These are phyloP conservation scores for Cucurbitaria berberidis DNA, from an alignment of 2,329 filamentous ascomycete genomes.

Conservation along the genomic window DNA sequence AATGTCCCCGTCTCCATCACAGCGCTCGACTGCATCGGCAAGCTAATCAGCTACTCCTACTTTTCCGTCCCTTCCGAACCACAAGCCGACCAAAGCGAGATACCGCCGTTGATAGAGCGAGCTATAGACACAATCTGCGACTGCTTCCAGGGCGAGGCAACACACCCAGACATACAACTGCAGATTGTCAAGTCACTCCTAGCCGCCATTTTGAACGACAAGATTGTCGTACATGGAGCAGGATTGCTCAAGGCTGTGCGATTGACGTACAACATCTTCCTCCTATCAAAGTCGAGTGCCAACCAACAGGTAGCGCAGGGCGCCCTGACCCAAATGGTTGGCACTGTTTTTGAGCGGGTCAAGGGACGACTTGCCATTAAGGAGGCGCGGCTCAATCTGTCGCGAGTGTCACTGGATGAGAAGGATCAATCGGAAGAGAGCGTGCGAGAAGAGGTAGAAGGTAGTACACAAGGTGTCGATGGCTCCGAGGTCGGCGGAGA, in stretches of 20 bases:
- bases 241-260: conserved; percentile 95
- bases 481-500: conserved; percentile 44
- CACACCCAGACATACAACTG: conserved; percentile 87
- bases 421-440: conserved; percentile 43
- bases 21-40: conserved; percentile 96
- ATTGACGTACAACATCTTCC: conserved; percentile 98
- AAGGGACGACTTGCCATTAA: conserved; percentile 86
- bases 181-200: conserved; percentile 98
- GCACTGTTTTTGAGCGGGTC: conserved; percentile 95
- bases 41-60: conserved; percentile 98
- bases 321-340: conserved; percentile 97
- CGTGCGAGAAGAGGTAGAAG: conserved; percentile 31
- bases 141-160: conserved; percentile 97
- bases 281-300: conserved; percentile 88
- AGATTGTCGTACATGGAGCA: conserved; percentile 96
- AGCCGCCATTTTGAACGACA: conserved; percentile 95
- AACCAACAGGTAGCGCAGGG: conserved; percentile 98
- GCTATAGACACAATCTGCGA: conserved; percentile 99
- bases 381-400: conserved; percentile 71
- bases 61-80: conserved; percentile 73
- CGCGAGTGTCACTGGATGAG: conserved; percentile 52
- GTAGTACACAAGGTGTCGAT: conserved; percentile 31
- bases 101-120: conserved; percentile 86
- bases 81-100: conserved; percentile 42
- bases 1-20: conserved; percentile 87